These are phyloP conservation scores for Aspergillus bertholletiae DNA, from an alignment of 495 filamentous ascomycete genomes.

Conservation along the genomic window DNA sequence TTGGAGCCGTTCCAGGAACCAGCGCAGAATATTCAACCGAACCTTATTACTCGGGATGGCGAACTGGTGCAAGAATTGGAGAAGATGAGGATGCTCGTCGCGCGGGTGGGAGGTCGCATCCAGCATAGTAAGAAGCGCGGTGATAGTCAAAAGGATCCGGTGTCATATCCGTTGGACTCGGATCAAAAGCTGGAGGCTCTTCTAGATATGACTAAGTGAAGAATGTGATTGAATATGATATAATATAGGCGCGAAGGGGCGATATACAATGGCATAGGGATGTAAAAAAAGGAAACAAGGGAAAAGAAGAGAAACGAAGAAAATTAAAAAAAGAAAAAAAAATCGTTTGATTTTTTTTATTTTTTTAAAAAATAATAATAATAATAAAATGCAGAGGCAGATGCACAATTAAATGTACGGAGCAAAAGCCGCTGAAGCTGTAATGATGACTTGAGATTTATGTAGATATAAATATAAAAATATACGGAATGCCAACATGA, in stretches of 20 bases:
- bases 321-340: neutral
- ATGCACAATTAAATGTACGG: neutral
- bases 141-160: constrained; percentile 9
- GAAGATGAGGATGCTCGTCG: constrained; percentile 71
- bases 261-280: too few relatives aligned
- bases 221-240: neutral
- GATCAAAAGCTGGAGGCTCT: constrained; percentile 35
- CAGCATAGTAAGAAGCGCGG: constrained; percentile 28
- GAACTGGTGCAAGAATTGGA: constrained; percentile 69
- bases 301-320: neutral
- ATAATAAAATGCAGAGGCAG: neutral
- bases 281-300: neutral
- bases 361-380: neutral
- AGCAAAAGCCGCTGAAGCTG: neutral
- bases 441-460: neutral
- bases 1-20: constrained; percentile 57
- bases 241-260: too few relatives aligned
- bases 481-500: neutral
- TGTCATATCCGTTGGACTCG: constrained; percentile 27
- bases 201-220: constrained; percentile 34
- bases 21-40: constrained; percentile 64
- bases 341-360: too few relatives aligned
- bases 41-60: constrained; percentile 71
- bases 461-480: neutral
- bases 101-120: constrained; percentile 64